Conservation (phyloP, 495 filamentous ascomycete genomes). For the Zalerion maritima region DNA sequence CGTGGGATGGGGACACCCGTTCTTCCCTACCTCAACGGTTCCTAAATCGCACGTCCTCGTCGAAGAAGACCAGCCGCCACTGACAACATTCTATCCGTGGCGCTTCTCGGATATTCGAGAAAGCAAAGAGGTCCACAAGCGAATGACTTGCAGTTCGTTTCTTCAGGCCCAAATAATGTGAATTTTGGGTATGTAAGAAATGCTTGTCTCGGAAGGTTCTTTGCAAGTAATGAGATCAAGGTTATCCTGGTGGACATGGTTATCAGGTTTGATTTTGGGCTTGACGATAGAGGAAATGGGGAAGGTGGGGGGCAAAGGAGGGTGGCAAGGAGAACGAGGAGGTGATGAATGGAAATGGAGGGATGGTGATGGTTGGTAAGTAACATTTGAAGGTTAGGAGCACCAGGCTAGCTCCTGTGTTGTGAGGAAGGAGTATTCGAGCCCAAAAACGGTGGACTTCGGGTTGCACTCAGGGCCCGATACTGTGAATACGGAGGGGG, state of each 20-base stretch:
- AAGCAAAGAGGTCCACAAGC: slow-evolving; percentile 16
- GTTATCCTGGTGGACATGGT: slow-evolving; percentile 39
- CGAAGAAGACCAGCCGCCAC: not conserved
- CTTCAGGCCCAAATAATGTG: slow-evolving; percentile 21
- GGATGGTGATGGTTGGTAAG: no score
- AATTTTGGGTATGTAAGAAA: slow-evolving; percentile 39
- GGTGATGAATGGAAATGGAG: no score
- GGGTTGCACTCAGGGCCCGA: no score
- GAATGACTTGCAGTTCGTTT: slow-evolving; percentile 30
- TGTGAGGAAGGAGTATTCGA: no score
- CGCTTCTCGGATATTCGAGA: slow-evolving; percentile 34
- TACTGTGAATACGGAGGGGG: no score
- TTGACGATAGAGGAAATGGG: slow-evolving; percentile 44
- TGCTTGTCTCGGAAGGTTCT: slow-evolving; percentile 46
- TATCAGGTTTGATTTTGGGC: no score
- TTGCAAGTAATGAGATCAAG: slow-evolving; percentile 40
- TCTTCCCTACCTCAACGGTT: not conserved
- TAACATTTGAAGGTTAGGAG: no score
- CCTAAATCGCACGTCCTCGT: no score
- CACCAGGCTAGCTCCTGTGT: no score
- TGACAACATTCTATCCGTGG: slow-evolving; percentile 28
- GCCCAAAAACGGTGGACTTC: no score
- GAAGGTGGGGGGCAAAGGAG: slow-evolving; percentile 10
- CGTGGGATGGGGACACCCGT: not conserved
- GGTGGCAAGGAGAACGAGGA: no score